Evolutionary conservation across 148 eudicot species (phyloP).

Genomic region (Hydrangea macrophylla): DNA sequence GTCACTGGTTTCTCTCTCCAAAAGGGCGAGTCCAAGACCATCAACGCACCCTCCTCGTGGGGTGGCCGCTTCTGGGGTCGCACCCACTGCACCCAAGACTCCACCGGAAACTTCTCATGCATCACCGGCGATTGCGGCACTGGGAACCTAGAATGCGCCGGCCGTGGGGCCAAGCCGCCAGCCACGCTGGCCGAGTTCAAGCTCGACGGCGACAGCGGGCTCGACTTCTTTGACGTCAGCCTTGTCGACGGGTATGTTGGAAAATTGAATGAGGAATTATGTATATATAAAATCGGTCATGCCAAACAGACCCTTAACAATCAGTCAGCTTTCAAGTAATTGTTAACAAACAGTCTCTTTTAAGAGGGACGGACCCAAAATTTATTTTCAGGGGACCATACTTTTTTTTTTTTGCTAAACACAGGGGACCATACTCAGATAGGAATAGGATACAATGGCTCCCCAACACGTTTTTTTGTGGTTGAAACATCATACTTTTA

Average conservation of each 20-base stretch:
- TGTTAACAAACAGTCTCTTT: no score
- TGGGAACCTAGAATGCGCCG: constrained; percentile 52
- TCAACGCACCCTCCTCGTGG: constrained; percentile 50
- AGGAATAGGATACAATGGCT: no score
- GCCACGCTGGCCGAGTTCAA: constrained; percentile 73
- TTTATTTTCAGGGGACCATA: no score
- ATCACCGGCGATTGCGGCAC: constrained; percentile 73
- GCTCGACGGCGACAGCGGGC: constrained; percentile 42
- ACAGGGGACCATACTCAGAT: no score
- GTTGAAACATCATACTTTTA: no score
- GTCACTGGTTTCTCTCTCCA: constrained; percentile 69
- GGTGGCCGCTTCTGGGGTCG: constrained; percentile 82
- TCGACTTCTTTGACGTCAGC: constrained; percentile 75
- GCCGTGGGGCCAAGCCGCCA: constrained; percentile 50
- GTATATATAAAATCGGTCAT: no score
- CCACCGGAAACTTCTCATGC: constrained; percentile 58
- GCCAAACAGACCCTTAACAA: no score
- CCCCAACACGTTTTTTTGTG: no score
- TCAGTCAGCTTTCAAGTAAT: no score
- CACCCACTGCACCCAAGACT: constrained; percentile 46
- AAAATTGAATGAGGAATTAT: no score
- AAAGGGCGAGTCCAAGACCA: constrained; percentile 38
- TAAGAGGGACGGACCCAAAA: no score
- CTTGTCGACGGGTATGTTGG: constrained; percentile 82
- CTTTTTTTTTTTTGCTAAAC: no score